Evolutionary conservation across 345 rosid genomes (phyloP).

Genomic region (Clarkia xantiana): DNA sequence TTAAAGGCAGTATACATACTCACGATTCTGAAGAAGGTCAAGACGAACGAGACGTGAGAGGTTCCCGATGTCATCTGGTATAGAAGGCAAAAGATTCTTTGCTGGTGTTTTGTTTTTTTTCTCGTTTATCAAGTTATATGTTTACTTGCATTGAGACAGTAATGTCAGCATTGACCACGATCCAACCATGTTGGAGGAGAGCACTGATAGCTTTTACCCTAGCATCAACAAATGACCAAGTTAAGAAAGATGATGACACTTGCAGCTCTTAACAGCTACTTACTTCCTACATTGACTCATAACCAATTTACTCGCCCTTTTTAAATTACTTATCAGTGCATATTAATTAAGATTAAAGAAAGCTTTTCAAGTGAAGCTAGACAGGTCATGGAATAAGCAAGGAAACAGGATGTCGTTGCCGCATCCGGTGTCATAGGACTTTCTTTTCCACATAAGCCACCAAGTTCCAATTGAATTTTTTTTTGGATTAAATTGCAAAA

Average conservation of each 20-base stretch:
- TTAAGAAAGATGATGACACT: slow-evolving; percentile 2
- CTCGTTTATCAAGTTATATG: neutral
- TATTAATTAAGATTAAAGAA: too few relatives aligned
- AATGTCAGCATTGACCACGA: slow-evolving; percentile 72
- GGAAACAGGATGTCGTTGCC: too few relatives aligned
- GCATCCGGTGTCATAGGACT: too few relatives aligned
- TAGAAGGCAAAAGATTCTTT: slow-evolving; percentile 47
- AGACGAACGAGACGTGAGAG: slow-evolving; percentile 75
- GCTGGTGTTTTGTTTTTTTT: slow-evolving; percentile 24
- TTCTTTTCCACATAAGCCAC: neutral
- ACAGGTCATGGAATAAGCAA: too few relatives aligned
- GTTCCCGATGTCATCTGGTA: slow-evolving; percentile 62
- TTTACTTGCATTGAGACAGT: slow-evolving; percentile 75
- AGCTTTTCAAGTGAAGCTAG: too few relatives aligned
- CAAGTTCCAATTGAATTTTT: too few relatives aligned
- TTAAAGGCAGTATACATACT: slow-evolving; percentile 15
- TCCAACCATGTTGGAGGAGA: slow-evolving; percentile 43
- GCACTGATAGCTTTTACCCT: slow-evolving; percentile 67
- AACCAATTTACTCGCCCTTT: too few relatives aligned
- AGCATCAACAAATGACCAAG: slow-evolving; percentile 12
- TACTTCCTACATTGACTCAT: too few relatives aligned
- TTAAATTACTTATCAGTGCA: too few relatives aligned
- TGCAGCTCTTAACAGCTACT: neutral
- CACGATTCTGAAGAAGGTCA: slow-evolving; percentile 90
- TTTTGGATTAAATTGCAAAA: too few relatives aligned